Evolutionary conservation across 169 alveolate species (phyloP).

Genomic region (Cryptosporidium viatorum): DNA sequence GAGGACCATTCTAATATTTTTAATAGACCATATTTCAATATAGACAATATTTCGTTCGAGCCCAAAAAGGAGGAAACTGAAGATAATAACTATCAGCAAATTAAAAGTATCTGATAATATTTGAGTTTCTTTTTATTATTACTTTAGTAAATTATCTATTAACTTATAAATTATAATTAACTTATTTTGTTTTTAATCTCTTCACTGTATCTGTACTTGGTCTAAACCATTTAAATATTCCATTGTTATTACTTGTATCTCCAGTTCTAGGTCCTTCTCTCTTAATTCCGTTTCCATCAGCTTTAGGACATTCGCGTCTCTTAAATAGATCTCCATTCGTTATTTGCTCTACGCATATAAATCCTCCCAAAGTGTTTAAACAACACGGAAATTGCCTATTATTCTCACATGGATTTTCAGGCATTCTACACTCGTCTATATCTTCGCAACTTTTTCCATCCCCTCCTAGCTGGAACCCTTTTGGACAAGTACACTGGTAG

Average conservation of each 20-base stretch:
- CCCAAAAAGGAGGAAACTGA: constrained; percentile 47
- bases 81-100: not conserved
- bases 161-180: constrained; percentile 13
- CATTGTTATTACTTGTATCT: not conserved
- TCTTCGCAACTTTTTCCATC: constrained; percentile 78
- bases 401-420: constrained; percentile 56
- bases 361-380: constrained; percentile 77
- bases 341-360: constrained; percentile 76
- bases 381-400: constrained; percentile 76
- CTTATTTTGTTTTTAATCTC: not conserved
- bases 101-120: not conserved
- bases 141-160: not conserved
- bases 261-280: not conserved
- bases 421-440: constrained; percentile 80
- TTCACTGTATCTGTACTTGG: constrained; percentile 15
- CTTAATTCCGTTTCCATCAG: not conserved
- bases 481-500: constrained; percentile 78
- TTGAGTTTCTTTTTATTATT: not conserved
- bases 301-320: constrained; percentile 49
- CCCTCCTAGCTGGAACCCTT: constrained; percentile 59
- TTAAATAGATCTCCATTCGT: constrained; percentile 36
- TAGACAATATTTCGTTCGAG: constrained; percentile 47
- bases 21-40: constrained; percentile 46
- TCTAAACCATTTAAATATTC: constrained; percentile 11
- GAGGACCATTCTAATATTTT: constrained; percentile 19